Conservation (phyloP, 805 yeast genomes). For the Saccharomycopsis fermentans region DNA sequence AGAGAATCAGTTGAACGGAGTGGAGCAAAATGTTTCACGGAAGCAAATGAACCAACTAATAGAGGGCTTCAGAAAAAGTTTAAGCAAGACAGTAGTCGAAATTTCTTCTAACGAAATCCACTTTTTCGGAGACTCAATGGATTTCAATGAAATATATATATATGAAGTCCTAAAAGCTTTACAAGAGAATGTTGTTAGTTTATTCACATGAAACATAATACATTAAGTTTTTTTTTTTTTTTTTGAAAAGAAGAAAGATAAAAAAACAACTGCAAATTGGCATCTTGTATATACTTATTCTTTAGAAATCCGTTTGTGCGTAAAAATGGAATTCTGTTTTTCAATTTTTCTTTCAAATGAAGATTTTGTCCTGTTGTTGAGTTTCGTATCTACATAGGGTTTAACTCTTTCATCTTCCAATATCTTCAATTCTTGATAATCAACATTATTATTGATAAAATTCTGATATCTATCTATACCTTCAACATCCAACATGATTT, state of each 20-base stretch:
- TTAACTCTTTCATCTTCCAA: slow-evolving; percentile 5
- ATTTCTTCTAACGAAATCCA: not conserved
- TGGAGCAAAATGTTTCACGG: not conserved
- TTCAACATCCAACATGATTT: slow-evolving; percentile 25
- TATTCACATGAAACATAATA: not conserved
- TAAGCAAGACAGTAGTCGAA: not conserved
- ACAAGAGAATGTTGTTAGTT: not conserved
- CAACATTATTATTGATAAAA: slow-evolving; percentile 5
- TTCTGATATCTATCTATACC: slow-evolving; percentile 15
- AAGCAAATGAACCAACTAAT: slow-evolving; percentile 3
- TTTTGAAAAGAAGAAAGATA: too few species aligned
- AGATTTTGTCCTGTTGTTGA: not conserved
- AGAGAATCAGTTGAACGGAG: slow-evolving; percentile 15
- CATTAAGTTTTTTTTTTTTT: too few species aligned
- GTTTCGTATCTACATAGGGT: not conserved
- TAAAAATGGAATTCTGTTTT: slow-evolving; percentile 6
- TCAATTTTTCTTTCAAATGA: slow-evolving; percentile 3
- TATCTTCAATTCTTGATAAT: slow-evolving; percentile 3
- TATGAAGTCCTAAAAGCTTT: not conserved
- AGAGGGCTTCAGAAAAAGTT: not conserved
- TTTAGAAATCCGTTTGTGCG: not conserved
- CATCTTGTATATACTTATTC: not conserved
- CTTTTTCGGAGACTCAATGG: not conserved
- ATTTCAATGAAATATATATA: not conserved
- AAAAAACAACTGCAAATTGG: too few species aligned